phyloP scores from a whole-genome alignment of 495 filamentous ascomycete species.

The Hypoxylon fragiforme region DNA sequence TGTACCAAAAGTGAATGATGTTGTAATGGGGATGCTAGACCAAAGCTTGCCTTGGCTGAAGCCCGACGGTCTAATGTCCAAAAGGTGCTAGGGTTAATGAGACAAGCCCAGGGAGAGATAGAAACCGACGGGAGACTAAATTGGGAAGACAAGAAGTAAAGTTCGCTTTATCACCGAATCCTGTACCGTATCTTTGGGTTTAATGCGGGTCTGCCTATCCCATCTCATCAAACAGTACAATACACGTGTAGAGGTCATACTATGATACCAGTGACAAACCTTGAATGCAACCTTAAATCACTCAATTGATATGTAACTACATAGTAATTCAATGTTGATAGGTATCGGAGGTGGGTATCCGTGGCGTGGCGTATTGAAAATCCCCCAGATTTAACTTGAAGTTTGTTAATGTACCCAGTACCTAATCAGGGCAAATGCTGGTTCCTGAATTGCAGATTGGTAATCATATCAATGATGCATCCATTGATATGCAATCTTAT shows the following conservation, averaged over 20 bases:
- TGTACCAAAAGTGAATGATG: conserved; percentile 7
- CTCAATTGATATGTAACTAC: no score
- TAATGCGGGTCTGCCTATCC: conserved; percentile 5
- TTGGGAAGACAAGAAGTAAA: no score
- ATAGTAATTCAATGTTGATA: background rate
- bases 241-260: no score
- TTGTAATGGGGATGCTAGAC: conserved; percentile 11
- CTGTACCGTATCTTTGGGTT: conserved; percentile 22
- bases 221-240: conserved; percentile 7
- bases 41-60: conserved; percentile 14
- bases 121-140: conserved; percentile 2
- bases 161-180: conserved; percentile 11
- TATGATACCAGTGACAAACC: no score
- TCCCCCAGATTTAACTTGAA: conserved; percentile 4
- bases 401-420: background rate
- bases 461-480: background rate
- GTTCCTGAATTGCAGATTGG: conserved; percentile 12
- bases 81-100: conserved; percentile 15
- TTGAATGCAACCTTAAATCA: no score
- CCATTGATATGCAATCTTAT: conserved; percentile 17
- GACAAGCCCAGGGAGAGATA: conserved; percentile 22
- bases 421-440: background rate
- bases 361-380: background rate
- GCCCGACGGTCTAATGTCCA: background rate
- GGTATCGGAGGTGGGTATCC: conserved; percentile 8